Base-by-base conservation (phyloP, 441 rosid species). In the Erodium moschatum region DNA sequence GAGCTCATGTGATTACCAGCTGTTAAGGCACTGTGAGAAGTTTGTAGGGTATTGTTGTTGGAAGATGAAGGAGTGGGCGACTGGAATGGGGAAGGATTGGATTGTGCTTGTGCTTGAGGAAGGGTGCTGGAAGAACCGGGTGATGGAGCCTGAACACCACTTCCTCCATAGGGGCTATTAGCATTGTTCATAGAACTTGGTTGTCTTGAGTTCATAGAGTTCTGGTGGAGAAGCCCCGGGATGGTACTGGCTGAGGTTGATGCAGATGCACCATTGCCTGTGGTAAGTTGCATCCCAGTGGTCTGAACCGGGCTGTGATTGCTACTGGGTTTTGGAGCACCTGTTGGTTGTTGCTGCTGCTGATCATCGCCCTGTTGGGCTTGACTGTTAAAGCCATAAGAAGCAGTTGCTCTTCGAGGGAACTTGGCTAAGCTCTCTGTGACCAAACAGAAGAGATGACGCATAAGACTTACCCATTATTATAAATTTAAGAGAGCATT, bases 391-490 rank as follows among this genome's bases (percentile, higher is more conserved):
- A 85, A 78, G 64, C 82, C 85, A 19, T 89, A 79, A 66, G 90
- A 81, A 70, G 86, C 73, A 67, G 82, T 77, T 56, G 89, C 74
- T 76, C 91, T 83, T 65, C 96, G 87, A 60, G 99, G 97, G 72
- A 86, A 94, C 87, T 91, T 91, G 58, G 92, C 88, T 85, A 94
- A 86, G 82, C 97, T 90, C 85, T 88, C 99, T 91, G 86, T 16
- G 38, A 77, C 74, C 62, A 74, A 58, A 18, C 18, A 24, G 66
- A 72, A 67, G 13, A 76, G 44, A n/a, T n/a, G n/a, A n/a, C n/a
- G n/a, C n/a, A n/a, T n/a, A n/a, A n/a, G n/a, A n/a, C n/a, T n/a
- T 29, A 29, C 4, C 31, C 11, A 8, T 19, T 27, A 18, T 56
- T 19, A 56, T 19, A 56, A 56, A 16, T 58, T 58, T 1, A 29